These are phyloP conservation scores for Jimgerdemannia flammicorona DNA, from an alignment of 192 early-diverging fungal species.

Conservation along the genomic window DNA sequence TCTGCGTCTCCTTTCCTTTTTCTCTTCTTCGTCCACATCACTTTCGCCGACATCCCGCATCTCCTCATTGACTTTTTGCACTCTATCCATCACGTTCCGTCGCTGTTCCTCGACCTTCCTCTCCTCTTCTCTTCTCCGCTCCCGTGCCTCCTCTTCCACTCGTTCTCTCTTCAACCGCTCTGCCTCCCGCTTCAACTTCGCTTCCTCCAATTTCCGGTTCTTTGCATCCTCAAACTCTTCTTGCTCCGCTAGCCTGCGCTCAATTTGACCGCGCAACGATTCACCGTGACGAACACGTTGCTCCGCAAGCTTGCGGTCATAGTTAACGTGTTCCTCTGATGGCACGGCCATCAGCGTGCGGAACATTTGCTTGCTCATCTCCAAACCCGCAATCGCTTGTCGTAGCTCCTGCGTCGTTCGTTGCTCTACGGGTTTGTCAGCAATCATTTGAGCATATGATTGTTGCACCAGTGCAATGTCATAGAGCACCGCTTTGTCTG, in stretches of 20 bases:
- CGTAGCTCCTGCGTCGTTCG: constrained; percentile 57
- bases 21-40: constrained; percentile 24
- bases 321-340: constrained; percentile 41
- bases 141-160: constrained; percentile 24
- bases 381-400: constrained; percentile 53
- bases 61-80: constrained; percentile 33
- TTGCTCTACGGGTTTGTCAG: constrained; percentile 62
- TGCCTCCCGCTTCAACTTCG: constrained; percentile 50
- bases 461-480: constrained; percentile 84
- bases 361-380: constrained; percentile 32
- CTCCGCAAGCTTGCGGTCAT: constrained; percentile 58
- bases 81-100: constrained; percentile 32
- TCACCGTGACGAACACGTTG: constrained; percentile 61
- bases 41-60: constrained; percentile 28
- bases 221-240: constrained; percentile 53
- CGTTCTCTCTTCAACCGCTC: constrained; percentile 38
- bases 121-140: constrained; percentile 38
- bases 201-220: constrained; percentile 42
- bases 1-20: constrained; percentile 15
- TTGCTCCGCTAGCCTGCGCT: constrained; percentile 56
- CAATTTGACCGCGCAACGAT: constrained; percentile 49
- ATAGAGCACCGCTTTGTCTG: constrained; percentile 54
- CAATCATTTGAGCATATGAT: constrained; percentile 72
- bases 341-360: constrained; percentile 41
- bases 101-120: constrained; percentile 43